Conservation (phyloP, 352 stramenopile genomes). For the Globisporangium spinosum region DNA sequence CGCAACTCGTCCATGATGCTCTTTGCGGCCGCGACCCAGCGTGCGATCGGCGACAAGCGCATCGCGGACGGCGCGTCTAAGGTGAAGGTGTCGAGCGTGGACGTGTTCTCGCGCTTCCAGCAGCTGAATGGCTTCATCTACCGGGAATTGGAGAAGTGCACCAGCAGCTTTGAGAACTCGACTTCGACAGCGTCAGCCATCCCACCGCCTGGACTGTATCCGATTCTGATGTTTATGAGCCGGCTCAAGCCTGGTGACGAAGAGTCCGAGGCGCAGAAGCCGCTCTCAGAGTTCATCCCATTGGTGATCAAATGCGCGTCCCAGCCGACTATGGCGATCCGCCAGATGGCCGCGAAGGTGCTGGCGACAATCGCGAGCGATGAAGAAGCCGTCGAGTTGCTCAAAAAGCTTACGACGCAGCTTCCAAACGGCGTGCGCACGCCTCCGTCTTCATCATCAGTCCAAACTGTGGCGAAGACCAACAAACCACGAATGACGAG, state of each 20-base stretch:
- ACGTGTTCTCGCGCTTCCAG: slow-evolving; percentile 80
- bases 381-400: slow-evolving; percentile 39
- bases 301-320: slow-evolving; percentile 64
- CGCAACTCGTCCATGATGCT: slow-evolving; percentile 92
- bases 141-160: slow-evolving; percentile 45
- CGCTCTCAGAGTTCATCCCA: slow-evolving; percentile 55
- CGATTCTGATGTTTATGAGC: slow-evolving; percentile 77
- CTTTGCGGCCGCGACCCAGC: slow-evolving; percentile 76
- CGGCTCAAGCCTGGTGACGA: slow-evolving; percentile 66
- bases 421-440: slow-evolving; percentile 38
- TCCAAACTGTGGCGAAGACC: not conserved
- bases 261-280: slow-evolving; percentile 23
- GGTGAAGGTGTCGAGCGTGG: slow-evolving; percentile 58
- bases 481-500: slow-evolving; percentile 26
- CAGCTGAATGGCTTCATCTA: slow-evolving; percentile 63
- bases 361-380: slow-evolving; percentile 64
- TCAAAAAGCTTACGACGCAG: slow-evolving; percentile 32
- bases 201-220: slow-evolving; percentile 61
- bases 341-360: slow-evolving; percentile 78
- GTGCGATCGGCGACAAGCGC: slow-evolving; percentile 79
- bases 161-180: slow-evolving; percentile 20
- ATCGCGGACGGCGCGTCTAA: slow-evolving; percentile 65
- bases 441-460: not conserved
- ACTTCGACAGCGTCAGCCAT: not conserved
- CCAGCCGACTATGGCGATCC: slow-evolving; percentile 70